Conservation (phyloP, 257 asterid genomes). For the Voacanga thouarsii region DNA sequence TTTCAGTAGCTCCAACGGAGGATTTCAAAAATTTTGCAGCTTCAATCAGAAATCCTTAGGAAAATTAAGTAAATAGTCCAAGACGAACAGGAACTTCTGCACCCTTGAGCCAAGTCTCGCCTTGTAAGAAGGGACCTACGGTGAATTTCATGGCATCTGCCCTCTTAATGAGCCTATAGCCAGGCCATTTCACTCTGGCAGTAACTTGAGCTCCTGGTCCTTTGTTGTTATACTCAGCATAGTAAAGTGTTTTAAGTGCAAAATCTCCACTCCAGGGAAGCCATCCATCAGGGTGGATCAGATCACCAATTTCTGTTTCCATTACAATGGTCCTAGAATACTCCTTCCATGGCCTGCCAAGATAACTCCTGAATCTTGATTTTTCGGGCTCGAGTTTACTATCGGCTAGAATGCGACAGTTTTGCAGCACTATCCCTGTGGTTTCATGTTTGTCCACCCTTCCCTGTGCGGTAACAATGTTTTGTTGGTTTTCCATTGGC, state of each 20-base stretch:
- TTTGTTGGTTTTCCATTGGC: conserved; percentile 58
- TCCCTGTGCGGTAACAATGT: conserved; percentile 67
- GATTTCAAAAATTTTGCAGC: background rate
- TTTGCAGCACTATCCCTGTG: conserved; percentile 70
- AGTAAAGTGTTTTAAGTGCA: conserved; percentile 51
- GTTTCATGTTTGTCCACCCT: conserved; percentile 54
- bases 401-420: conserved; percentile 55
- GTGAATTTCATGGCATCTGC: conserved; percentile 58
- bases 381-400: conserved; percentile 47
- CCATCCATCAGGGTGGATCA: conserved; percentile 67
- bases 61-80: conserved; percentile 44
- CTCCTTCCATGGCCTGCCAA: conserved; percentile 80
- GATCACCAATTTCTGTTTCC: conserved; percentile 69
- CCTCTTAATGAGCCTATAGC: conserved; percentile 35
- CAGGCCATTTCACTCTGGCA: conserved; percentile 63
- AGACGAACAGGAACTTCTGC: conserved; percentile 47
- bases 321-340: conserved; percentile 64
- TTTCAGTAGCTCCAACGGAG: conserved; percentile 2
- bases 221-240: conserved; percentile 58
- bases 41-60: background rate
- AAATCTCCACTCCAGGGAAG: conserved; percentile 54
- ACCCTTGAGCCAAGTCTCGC: conserved; percentile 40
- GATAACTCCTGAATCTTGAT: conserved; percentile 50
- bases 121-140: conserved; percentile 66
- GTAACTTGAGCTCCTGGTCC: conserved; percentile 52